A percentile compares a stretch with the other conserved stretches of the same genome.
phyloP scores from a whole-genome alignment of 768 basidiomycete genomes.

The Chalciporus pseudorubinellus region DNA sequence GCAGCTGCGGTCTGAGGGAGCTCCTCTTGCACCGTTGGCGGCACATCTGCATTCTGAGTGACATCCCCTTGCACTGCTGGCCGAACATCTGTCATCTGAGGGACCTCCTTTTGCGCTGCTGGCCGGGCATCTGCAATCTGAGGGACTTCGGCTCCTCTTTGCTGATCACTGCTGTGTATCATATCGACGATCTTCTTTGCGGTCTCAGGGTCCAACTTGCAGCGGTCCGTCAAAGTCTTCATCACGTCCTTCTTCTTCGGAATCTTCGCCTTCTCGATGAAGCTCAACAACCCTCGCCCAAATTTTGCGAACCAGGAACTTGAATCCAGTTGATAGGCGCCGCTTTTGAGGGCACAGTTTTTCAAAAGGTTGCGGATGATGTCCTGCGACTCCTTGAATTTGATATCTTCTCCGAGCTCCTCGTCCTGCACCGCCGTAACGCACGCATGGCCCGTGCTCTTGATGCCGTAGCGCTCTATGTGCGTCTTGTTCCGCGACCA shows the following conservation, averaged over 20 bases:
- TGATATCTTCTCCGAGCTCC: constrained; percentile 15
- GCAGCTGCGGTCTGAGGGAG: too few relatives aligned
- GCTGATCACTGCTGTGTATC: constrained; percentile 16
- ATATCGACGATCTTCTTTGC: constrained; percentile 22
- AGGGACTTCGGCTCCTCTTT: not conserved
- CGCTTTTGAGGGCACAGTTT: constrained; percentile 11
- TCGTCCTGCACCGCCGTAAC: constrained; percentile 28
- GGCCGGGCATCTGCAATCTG: not conserved
- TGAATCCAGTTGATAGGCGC: constrained; percentile 13
- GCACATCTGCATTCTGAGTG: too few relatives aligned
- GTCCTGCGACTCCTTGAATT: constrained; percentile 22
- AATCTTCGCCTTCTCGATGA: constrained; percentile 14
- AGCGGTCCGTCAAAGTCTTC: constrained; percentile 22
- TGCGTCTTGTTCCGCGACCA: constrained; percentile 28
- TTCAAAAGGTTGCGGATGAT: constrained; percentile 20
- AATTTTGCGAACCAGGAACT: constrained; percentile 19
- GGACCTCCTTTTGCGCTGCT: too few relatives aligned
- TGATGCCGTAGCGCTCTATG: constrained; percentile 25
- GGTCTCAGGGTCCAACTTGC: constrained; percentile 25
- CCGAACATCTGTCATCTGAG: too few relatives aligned
- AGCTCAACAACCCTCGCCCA: constrained; percentile 6
- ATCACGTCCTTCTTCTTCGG: constrained; percentile 19
- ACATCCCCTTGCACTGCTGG: too few relatives aligned
- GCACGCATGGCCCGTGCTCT: constrained; percentile 32
- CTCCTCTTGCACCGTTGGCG: too few relatives aligned